Conservation (phyloP, 2,329 filamentous ascomycete species). For the Fonsecaea pugnacius region DNA sequence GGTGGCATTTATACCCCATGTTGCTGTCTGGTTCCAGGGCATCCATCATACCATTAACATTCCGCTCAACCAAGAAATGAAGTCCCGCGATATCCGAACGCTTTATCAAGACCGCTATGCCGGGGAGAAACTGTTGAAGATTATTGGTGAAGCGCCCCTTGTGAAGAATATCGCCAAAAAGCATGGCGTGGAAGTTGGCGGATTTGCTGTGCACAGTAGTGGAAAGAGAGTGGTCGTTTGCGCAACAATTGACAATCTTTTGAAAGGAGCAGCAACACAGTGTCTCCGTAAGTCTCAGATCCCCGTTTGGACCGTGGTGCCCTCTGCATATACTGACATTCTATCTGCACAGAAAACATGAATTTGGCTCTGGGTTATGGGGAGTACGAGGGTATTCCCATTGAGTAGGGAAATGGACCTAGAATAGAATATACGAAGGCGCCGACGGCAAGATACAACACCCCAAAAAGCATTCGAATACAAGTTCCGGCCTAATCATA, state of each 20-base stretch:
- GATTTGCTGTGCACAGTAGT: constrained; percentile 86
- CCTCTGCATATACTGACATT: constrained; percentile 7
- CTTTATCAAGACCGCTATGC: constrained; percentile 96
- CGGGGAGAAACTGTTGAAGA: constrained; percentile 91
- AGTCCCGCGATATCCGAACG: constrained; percentile 86
- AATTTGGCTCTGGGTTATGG: constrained; percentile 86
- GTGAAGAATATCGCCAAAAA: constrained; percentile 84
- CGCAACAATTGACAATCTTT: constrained; percentile 88
- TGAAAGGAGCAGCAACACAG: constrained; percentile 92
- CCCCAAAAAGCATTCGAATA: constrained; percentile 9
- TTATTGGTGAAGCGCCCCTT: constrained; percentile 81
- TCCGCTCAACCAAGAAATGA: constrained; percentile 83
- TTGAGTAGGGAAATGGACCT: constrained; percentile 43
- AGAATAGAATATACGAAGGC: constrained; percentile 2
- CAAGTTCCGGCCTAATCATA: background rate
- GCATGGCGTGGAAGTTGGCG: constrained; percentile 91
- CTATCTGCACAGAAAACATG: constrained; percentile 73
- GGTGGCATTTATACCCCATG: constrained; percentile 89
- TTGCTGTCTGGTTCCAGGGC: constrained; percentile 95
- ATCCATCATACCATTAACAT: constrained; percentile 93
- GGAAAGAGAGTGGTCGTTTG: constrained; percentile 94
- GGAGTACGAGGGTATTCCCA: constrained; percentile 85
- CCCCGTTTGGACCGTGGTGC: background rate
- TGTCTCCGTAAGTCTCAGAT: constrained; percentile 74
- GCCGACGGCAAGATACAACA: constrained; percentile 4